A percentile compares a stretch with the other conserved stretches of the same genome.
Conservation (phyloP, 345 rosid species). For the Rubroshorea leprosula region DNA sequence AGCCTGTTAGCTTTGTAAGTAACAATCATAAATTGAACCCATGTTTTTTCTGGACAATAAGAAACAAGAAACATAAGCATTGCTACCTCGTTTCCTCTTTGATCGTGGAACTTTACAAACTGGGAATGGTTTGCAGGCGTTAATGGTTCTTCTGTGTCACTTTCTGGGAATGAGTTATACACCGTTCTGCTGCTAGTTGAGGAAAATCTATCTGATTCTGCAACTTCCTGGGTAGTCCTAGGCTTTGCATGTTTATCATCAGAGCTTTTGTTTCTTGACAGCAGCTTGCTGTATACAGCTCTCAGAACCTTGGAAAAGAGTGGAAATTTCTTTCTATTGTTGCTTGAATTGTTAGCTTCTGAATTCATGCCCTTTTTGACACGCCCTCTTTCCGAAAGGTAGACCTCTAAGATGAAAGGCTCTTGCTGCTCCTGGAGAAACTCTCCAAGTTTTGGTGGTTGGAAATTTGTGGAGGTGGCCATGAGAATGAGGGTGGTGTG, state of each 20-base stretch:
- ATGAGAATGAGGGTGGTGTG: slow-evolving; percentile 22
- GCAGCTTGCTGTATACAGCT: slow-evolving; percentile 22
- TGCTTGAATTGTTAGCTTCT: slow-evolving; percentile 21
- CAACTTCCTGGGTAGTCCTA: slow-evolving; percentile 14
- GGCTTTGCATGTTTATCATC: slow-evolving; percentile 13
- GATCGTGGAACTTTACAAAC: slow-evolving; percentile 13
- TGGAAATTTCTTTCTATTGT: slow-evolving; percentile 19
- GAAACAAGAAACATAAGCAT: neutral
- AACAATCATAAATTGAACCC: no score
- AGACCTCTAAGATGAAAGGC: slow-evolving; percentile 41
- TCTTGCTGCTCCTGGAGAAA: slow-evolving; percentile 56
- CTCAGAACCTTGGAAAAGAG: slow-evolving; percentile 23
- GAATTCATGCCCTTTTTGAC: slow-evolving; percentile 17
- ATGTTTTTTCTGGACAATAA: no score
- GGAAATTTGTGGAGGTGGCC: slow-evolving; percentile 14
- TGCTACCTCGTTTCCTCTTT: slow-evolving; percentile 29
- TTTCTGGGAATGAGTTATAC: slow-evolving; percentile 27
- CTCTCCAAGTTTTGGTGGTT: slow-evolving; percentile 37
- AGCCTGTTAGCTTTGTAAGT: no score
- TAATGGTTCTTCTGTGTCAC: slow-evolving; percentile 24
- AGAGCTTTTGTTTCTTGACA: slow-evolving; percentile 14
- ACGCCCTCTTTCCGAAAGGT: slow-evolving; percentile 38
- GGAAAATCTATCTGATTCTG: slow-evolving; percentile 26
- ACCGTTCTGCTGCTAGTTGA: slow-evolving; percentile 27
- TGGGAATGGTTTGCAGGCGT: slow-evolving; percentile 7